Base-by-base conservation (phyloP, 2,329 filamentous ascomycete genomes). In the Helotiales sp. region DNA sequence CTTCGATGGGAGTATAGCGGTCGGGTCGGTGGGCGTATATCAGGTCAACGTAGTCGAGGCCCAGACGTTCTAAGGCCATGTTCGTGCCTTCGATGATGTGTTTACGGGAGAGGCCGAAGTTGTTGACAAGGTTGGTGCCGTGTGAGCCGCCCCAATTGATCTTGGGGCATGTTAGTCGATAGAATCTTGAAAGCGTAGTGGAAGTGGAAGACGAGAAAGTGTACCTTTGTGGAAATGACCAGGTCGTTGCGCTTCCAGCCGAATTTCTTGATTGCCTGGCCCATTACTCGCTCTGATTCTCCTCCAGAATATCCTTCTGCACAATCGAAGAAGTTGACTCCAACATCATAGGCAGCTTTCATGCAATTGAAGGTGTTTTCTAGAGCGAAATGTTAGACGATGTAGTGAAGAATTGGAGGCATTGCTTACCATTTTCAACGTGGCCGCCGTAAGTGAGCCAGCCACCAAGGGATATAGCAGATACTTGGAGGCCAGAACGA, bases 361-460 rank as follows among this genome's bases (percentile, higher is more conserved):
- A 85, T 84, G 69, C 82, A 85, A 52, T 77, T 76, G 67, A 82
- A 84, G 0, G 84, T 80, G 60, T 79, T 80, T 54, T 86, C 83
- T 81, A 55, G n/a, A 12, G 8, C 13, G n/a, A 3, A 40, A 42
- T 42, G 25, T 67, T 17, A 63, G 57, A 24, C 25, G 33, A 8
- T 33, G 27, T 19, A 34, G 27, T 36, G 38, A 27, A 10, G 38
- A 5, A 17, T 24, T 5, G 2, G 3, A 17, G 17, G 8, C 13
- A 44, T 31, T 27, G 31, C 51, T 19, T 75, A 85, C 85, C 83
- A 69, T 85, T 81, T 55, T 86, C 84, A 29, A 90, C 85, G 65
- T 90, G 86, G 17, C 87, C 88, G 54, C 89, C 89, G 64, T 90
- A 91, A 0, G 89, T 91, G 52, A 92, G 78, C 86, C 86, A 87